These are phyloP conservation scores for Colletotrichum coccodes DNA, from an alignment of 2,329 filamentous ascomycete species.

Conservation along the genomic window DNA sequence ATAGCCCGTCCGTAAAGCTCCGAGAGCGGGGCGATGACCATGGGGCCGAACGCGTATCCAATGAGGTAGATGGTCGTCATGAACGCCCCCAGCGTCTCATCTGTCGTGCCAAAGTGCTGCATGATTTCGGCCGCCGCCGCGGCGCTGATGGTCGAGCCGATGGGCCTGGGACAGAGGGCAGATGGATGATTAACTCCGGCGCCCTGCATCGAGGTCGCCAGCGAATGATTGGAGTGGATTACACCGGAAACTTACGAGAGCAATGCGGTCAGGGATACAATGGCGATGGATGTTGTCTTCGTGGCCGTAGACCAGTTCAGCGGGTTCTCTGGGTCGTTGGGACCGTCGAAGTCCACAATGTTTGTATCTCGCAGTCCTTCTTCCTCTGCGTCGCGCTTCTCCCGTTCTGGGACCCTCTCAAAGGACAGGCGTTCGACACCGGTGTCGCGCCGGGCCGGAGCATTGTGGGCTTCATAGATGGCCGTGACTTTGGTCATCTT, in stretches of 20 bases:
- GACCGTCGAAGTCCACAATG: conserved; percentile 60
- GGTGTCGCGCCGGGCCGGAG: not conserved
- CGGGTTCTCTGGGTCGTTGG: conserved; percentile 61
- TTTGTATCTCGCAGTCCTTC: conserved; percentile 35
- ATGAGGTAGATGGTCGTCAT: conserved; percentile 58
- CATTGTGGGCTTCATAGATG: not conserved
- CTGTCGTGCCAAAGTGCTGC: conserved; percentile 61
- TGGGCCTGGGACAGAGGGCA: conserved; percentile 38
- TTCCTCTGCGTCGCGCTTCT: not conserved
- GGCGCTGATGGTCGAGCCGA: conserved; percentile 67
- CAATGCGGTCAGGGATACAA: conserved; percentile 53
- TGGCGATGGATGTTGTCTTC: conserved; percentile 66
- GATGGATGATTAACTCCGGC: not conserved
- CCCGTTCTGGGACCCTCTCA: not conserved
- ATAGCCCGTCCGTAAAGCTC: conserved; percentile 59
- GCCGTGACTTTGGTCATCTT: not conserved
- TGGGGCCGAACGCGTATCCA: conserved; percentile 60
- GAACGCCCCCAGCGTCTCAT: conserved; percentile 46
- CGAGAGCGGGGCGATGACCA: conserved; percentile 57
- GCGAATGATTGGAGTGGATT: not conserved
- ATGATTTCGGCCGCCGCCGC: conserved; percentile 61
- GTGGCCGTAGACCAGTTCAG: conserved; percentile 64
- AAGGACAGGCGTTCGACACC: not conserved
- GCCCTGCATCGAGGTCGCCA: not conserved
- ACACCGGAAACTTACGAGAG: conserved; percentile 49